Conservation (phyloP, 1,284 basidiomycete genomes). For the Pseudomicrostroma phylloplanum region DNA sequence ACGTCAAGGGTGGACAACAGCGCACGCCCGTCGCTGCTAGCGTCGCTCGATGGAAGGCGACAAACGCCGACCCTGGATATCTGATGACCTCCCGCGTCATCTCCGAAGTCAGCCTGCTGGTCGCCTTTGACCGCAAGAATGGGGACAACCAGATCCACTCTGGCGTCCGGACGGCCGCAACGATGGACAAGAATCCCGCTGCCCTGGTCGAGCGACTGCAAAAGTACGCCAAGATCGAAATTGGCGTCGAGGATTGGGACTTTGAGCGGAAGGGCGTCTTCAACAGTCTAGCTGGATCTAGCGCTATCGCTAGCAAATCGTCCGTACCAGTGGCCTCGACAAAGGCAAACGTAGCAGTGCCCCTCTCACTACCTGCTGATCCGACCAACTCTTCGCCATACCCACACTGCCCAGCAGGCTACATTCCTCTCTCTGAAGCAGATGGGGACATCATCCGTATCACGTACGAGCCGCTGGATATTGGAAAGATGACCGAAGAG, state of each 20-base stretch:
- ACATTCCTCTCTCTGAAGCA: background rate
- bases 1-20: background rate
- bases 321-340: no score
- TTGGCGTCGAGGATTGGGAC: conserved; percentile 3
- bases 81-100: background rate
- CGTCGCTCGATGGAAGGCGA: background rate
- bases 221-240: background rate
- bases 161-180: background rate
- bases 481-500: conserved; percentile 18
- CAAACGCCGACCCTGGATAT: background rate
- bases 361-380: background rate
- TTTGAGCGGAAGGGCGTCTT: no score
- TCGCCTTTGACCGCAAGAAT: background rate
- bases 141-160: background rate
- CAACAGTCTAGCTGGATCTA: no score
- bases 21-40: background rate
- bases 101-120: background rate
- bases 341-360: no score
- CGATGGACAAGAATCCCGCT: background rate
- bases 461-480: conserved; percentile 30
- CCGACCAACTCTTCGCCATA: conserved; percentile 4
- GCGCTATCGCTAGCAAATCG: no score
- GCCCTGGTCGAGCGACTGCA: background rate
- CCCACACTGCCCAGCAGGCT: background rate
- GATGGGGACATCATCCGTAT: conserved; percentile 26